Percentiles rank a stretch among this genome's conserved stretches.
Evolutionary conservation across 2,329 filamentous ascomycete genomes (phyloP).

Genomic region (Xylariaceae sp.): DNA sequence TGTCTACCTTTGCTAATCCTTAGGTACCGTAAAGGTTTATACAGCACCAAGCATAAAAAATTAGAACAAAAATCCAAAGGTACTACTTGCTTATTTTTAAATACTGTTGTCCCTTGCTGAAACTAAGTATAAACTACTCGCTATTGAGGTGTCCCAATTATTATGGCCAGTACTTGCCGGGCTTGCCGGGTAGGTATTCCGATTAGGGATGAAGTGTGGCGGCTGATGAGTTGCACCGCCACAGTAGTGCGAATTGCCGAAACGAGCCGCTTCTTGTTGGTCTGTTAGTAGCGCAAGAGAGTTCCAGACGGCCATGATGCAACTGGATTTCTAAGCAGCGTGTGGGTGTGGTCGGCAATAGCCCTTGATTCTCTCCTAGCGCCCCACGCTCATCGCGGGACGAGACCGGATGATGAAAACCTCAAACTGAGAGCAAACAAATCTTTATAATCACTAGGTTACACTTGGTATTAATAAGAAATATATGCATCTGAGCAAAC

Average conservation of each 20-base stretch:
- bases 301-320: constrained; percentile 12
- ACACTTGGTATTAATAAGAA: too few relatives aligned
- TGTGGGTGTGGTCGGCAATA: constrained; percentile 34
- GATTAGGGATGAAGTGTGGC: constrained; percentile 9
- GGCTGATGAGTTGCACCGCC: constrained; percentile 15
- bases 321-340: constrained; percentile 45
- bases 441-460: not conserved
- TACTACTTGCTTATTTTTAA: too few relatives aligned
- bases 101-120: too few relatives aligned
- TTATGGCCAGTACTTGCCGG: too few relatives aligned
- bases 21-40: too few relatives aligned
- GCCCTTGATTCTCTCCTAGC: constrained; percentile 23
- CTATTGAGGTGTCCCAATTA: too few relatives aligned
- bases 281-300: constrained; percentile 17
- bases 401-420: constrained; percentile 26
- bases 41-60: too few relatives aligned
- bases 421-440: constrained; percentile 2
- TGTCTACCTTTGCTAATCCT: too few relatives aligned
- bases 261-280: constrained; percentile 30
- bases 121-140: too few relatives aligned
- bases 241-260: constrained; percentile 29
- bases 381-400: constrained; percentile 20
- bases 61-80: too few relatives aligned
- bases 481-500: too few relatives aligned
- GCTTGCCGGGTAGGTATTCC: too few relatives aligned